Evolutionary conservation across 2,329 filamentous ascomycete genomes (phyloP).

Genomic region (Ophiosphaerella korrae): DNA sequence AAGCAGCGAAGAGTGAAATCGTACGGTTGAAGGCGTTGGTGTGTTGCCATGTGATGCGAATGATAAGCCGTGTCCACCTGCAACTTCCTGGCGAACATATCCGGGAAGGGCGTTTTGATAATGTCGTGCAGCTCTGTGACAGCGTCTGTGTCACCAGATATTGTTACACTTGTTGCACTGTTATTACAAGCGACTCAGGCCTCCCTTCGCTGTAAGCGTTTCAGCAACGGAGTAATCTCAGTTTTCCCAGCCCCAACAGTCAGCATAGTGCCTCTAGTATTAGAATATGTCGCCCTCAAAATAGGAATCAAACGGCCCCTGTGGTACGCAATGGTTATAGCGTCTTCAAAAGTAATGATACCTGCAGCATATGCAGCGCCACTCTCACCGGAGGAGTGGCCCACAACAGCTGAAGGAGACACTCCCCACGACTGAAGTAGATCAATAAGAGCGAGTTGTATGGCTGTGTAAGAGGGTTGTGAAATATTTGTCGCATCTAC

Average conservation of each 20-base stretch:
- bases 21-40: constrained; percentile 19
- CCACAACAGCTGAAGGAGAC: constrained; percentile 26
- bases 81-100: constrained; percentile 48
- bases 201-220: constrained; percentile 6
- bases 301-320: constrained; percentile 27
- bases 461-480: constrained; percentile 36
- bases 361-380: constrained; percentile 36
- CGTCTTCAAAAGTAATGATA: constrained; percentile 20
- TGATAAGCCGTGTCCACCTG: constrained; percentile 55
- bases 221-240: constrained; percentile 19
- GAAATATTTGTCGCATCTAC: constrained; percentile 28
- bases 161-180: constrained; percentile 49
- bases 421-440: constrained; percentile 33
- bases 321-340: constrained; percentile 34
- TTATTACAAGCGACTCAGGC: constrained; percentile 44
- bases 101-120: constrained; percentile 41
- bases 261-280: constrained; percentile 27
- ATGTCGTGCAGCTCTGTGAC: constrained; percentile 41
- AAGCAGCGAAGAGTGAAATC: constrained; percentile 25
- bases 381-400: constrained; percentile 40
- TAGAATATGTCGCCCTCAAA: constrained; percentile 22
- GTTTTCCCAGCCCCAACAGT: constrained; percentile 22
- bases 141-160: constrained; percentile 52
- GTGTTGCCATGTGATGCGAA: constrained; percentile 29
- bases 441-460: constrained; percentile 36